A percentile compares a stretch with the other conserved stretches of the same genome.
These are phyloP conservation scores for Saccharomyces eubayanus DNA, from an alignment of 805 yeast genomes.

Conservation along the genomic window DNA sequence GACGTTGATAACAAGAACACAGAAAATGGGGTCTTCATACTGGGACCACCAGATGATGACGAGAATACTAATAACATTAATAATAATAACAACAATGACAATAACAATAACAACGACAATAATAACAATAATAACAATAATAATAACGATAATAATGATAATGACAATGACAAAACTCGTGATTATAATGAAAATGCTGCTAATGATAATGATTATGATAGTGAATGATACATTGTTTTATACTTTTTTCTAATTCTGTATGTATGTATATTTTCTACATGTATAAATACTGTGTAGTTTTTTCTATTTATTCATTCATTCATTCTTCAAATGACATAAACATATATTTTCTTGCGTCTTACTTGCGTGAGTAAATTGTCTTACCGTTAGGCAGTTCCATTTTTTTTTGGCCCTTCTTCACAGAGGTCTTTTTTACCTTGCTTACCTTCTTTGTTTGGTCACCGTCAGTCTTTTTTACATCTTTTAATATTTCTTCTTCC, in stretches of 20 bases:
- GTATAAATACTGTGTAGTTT: not conserved
- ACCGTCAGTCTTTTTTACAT: conserved; percentile 28
- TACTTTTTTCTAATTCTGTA: not conserved
- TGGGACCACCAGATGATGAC: conserved; percentile 20
- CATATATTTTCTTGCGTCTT: not conserved
- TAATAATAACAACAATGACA: not conserved
- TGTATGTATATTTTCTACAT: conserved; percentile 1
- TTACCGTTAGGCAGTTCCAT: conserved; percentile 55
- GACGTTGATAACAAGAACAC: conserved; percentile 24
- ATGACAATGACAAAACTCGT: not conserved
- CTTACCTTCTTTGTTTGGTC: conserved; percentile 37
- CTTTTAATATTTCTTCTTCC: conserved; percentile 7
- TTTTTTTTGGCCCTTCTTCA: conserved; percentile 38
- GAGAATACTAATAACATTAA: not conserved
- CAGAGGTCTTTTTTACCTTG: conserved; percentile 27
- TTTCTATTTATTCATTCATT: not conserved
- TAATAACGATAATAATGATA: not conserved
- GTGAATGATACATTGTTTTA: not conserved
- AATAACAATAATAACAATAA: not conserved
- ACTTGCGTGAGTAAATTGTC: conserved; percentile 38
- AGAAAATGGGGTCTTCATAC: conserved; percentile 28
- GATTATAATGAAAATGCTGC: not conserved
- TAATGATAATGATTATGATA: not conserved
- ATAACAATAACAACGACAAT: not conserved
- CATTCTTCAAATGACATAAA: not conserved